Percentiles rank a stretch among this genome's conserved stretches.
Evolutionary conservation across 1,139 yeast species (phyloP).

Genomic region (Komagataea norvegica): DNA sequence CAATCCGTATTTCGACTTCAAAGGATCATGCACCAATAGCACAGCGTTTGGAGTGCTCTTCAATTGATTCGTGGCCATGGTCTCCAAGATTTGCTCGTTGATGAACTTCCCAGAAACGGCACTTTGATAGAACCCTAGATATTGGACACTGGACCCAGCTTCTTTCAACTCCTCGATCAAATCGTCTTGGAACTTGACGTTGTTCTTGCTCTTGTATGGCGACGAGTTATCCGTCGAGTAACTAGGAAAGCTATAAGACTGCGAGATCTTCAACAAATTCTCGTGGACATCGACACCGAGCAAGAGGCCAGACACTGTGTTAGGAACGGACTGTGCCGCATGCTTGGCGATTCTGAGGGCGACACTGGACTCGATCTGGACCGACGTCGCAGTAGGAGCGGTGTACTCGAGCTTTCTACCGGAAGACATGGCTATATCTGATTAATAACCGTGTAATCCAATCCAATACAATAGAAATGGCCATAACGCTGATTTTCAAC

Average conservation of each 20-base stretch:
- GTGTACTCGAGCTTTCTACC: conserved; percentile 13
- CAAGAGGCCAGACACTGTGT: conserved; percentile 68
- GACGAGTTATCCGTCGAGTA: conserved; percentile 34
- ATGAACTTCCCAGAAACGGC: conserved; percentile 66
- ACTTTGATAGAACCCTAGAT: conserved; percentile 81
- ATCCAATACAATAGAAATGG: too few relatives aligned
- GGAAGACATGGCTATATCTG: not conserved
- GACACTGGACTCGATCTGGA: conserved; percentile 29
- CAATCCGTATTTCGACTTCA: conserved; percentile 54
- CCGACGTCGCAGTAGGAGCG: conserved; percentile 39
- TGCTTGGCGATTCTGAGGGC: conserved; percentile 70
- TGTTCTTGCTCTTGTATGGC: conserved; percentile 43
- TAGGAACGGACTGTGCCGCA: conserved; percentile 64
- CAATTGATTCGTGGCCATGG: conserved; percentile 62
- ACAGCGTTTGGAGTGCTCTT: conserved; percentile 57
- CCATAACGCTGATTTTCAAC: too few relatives aligned
- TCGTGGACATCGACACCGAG: conserved; percentile 68
- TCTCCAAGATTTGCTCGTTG: conserved; percentile 61
- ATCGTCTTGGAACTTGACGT: conserved; percentile 67
- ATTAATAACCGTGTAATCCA: too few relatives aligned
- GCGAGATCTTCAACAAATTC: conserved; percentile 46
- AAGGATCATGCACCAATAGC: conserved; percentile 68
- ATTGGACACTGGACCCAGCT: conserved; percentile 66
- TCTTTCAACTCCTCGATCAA: conserved; percentile 57
- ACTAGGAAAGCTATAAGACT: conserved; percentile 59